Base-by-base conservation (phyloP, 345 rosid genomes). In the Kernera saxatilis region DNA sequence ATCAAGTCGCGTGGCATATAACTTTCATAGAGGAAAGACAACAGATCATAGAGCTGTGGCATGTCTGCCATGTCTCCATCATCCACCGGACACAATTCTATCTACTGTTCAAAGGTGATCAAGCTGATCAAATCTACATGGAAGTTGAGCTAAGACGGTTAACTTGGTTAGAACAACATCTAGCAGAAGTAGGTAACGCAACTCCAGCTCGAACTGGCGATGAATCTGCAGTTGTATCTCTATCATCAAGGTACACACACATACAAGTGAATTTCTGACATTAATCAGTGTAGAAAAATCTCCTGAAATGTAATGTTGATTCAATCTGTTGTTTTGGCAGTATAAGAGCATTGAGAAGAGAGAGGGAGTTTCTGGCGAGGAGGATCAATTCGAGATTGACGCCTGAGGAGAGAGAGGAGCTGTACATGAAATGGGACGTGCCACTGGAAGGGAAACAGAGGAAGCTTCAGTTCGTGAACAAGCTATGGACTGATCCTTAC, bases 381-480 rank as follows among this genome's bases (percentile, higher is more conserved):
- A 84, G 99, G 79, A 35, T 95, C 51, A 81, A 80, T 32, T 84
- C 93, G 5, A 88, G 96, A 30, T 41, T 95, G 75, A 86, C 81
- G 7, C 63, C 55, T 8, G 98, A 92, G 67, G 98, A 95, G 71
- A 90, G 99, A 73, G 97, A 92, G 1, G 84, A 80, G 41, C 37
- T 95, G 77, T 95, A 83, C 81, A 78, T 86, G 41, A 90, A 86
- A 82, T 90, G 99, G 99, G 84, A 90, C 33, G 94, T 95, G 48
- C 96, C 98, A 3, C 61, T 95, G 23, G 99, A 90, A 17, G 99
- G 99, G 61, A 95, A 95, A 80, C 99, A 95, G 76, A 90, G 98
- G 86, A 95, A 71, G 69, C 84, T 88, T 26, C 99, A 87, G 77
- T 88, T 95, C 78, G 88, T 95, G 64, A 86, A 79, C 88, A 95